Base-by-base conservation (phyloP, 2,329 filamentous ascomycete species). In the Trichophyton rubrum region DNA sequence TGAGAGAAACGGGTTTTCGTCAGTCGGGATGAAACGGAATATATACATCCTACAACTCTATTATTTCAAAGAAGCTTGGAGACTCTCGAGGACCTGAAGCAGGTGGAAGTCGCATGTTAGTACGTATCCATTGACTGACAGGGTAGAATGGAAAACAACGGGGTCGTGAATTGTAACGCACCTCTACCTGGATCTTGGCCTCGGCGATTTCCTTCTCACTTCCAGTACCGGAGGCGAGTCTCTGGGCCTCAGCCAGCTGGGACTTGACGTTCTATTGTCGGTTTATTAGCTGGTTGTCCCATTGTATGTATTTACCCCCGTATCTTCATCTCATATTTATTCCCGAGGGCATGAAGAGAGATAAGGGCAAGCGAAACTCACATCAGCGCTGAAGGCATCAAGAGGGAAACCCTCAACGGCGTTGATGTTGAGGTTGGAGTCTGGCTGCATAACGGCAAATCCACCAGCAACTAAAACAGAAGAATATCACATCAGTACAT, bases 181-280 rank as follows among this genome's bases (percentile, higher is more conserved):
- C 92, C 90, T 99, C 93, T 69, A 99, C 80, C 83, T 97, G 92
- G 75, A 99, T 92, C 85, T 96, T 97, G 68, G 93, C 93, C 85
- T 99, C 93, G 66, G 92, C 92, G 78, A 97, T 89, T 73, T 97
- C 93, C 79, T 90, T 87, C 84, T 96, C 93, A 77, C 90, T 96
- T 72, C 92, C 93, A 73, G 81, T 85, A 72, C 93, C 93, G 75
- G 79, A 85, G 70, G 87, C 90, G 73, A 97, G 86, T 86, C 96
- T 97, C 80, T 96, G 89, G 67, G 91, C 90, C 81, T 99, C 93
- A 64, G 89, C 79, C 70, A 97, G 90, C 81, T 96, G 92, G 73
- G 87, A 84, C 73, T 84, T 85, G 75, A 99, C 89, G 67, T 89
- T 86, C 80, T 83, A 45, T 22, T 61, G 22, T 47, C 20, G 9